Evolutionary conservation across 441 rosid species (phyloP), one percentile per base, ranked within the genome.

Genomic region (Euphorbia corollata): DNA sequence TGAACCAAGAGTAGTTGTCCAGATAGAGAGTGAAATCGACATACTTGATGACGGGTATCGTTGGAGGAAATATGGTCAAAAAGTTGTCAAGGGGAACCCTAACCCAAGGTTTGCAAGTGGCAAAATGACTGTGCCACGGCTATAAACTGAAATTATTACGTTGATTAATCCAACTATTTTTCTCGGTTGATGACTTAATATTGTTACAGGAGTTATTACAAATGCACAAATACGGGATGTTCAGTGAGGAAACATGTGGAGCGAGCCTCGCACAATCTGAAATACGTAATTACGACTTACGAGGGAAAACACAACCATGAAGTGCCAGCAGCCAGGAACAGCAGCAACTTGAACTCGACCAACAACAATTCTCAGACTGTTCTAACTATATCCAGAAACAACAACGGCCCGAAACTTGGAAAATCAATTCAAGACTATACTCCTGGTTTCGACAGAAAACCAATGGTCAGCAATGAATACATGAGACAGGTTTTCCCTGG

Each of bases 41-140:
- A 81, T 85, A 58, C 88, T 87, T 12, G 92, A 87, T 59, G 92
- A 87, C 56, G 92, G 92, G 30, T 87, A 83, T 68, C 89, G 90
- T 65, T 85, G 92, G 92, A 77, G 89, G 73, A 87, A 87, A 68
- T 87, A 87, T 34, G 92, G 91, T 5, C 92, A 87, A 75, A 86
- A 87, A 71, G 89, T 87, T 39, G 92, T 87, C 63, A 87, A 83
- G 76, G 92, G 91, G 71, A 86, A 87, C 74, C 89, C 92, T 34
- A 87, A 85, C 47, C 92, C 92, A 18, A 85, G 92, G 92, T 87
- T 80, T 36, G 32, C 32, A 47, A 19, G 24, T 8, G 4, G 22
- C 51, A 9, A 38, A 38, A 38, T 7, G 3, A 43, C 48, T 11
- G 48, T 12, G 16, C 9, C 48, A 43, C 11, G 48, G 48, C 48